Base-by-base conservation (phyloP, 1,139 yeast genomes). In the Geotrichum restrictum region DNA sequence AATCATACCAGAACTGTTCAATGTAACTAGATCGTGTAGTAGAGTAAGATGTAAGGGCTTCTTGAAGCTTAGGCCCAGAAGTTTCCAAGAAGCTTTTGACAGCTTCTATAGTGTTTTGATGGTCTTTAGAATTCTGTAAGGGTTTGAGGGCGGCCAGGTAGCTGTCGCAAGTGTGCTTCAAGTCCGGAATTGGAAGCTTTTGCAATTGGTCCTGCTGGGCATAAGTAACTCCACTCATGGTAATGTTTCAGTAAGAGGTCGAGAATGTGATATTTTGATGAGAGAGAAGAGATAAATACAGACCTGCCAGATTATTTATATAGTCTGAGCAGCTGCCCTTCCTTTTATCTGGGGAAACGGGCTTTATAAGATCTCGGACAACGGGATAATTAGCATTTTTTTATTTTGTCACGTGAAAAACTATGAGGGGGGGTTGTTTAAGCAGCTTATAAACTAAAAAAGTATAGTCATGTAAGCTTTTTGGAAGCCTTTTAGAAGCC, bases 1-100 rank as follows among this genome's bases (percentile, higher is more conserved):
- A 81, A 65, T 88, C 96, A 67, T 82, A 88, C 96, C 96, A 88
- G 67, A 88, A 88, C 67, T 88, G 95, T 69, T 88, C 96, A 58
- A 88, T 88, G 68, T 85, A 88, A 8, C 94, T 83, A 51, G 86
- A 80, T 60, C 89, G 74, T 18, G 79, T 70, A 54, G 79, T 74
- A 10, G 88, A 76, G 62, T 85, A 87, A 51, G 79, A 79, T 46
- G 81, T 71, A 46, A 88, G 75, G 62, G 81, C 82, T 33, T 78
- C 72, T 60, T 85, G 88, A 59, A 88, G 74, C 53, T 78, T 74
- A 31, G 81, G 77, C 4, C 91, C 88, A 13, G 77, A 67, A 18
- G 81, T 77, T 52, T 75, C 69, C 54, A 86, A 64, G 64, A 87
- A 83, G 60, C 74, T 67, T 27, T 73, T 69, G 40, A 87, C 91